Base-by-base conservation (phyloP, 495 filamentous ascomycete species). In the Collariella sp. region DNA sequence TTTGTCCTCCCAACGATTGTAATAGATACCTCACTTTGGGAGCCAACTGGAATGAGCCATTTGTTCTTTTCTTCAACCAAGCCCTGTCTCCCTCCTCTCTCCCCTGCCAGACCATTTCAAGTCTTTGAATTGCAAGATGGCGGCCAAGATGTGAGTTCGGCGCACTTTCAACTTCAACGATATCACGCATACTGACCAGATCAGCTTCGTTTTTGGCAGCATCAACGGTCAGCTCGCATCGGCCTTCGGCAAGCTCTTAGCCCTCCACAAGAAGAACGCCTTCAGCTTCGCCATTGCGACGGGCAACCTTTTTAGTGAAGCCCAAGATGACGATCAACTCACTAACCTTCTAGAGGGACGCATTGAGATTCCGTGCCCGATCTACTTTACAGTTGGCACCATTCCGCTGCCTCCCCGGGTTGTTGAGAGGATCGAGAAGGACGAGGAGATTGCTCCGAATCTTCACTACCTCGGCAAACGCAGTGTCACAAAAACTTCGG, bases 381-480 rank as follows among this genome's bases (percentile, higher is more conserved):
- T 84, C 12, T 97, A 98, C 70, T 96, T 96, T 64, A 84, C 83
- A 0, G 70, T 95, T 31, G 89, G 89, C 34, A 79, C 72, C 22
- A 69, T 71, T 20, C 67, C 84, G 12, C 72, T 98, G 15, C 94
- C 93, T 2, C 63, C 71, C 15, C 63, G 71, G 5, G 75, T 96
- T 2, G 64, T 87, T 24, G 81, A 88, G 60, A 84, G 78, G 64
- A 79, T 97, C 31, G 77, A 87, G 63, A 78, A 78, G 36, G 75
- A 76, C 41, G 79, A 86, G 59, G 89, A 91, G 65, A 74, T 98
- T 22, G 95, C 89, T 60, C 75, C 83, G 1, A 96, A 97, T 58
- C 77, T 98, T 3, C 88, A 85, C 70, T 94, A 83, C 65, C 80
- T 97, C 0, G 89, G 88, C 20, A 94, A 89, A 65, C 84, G 87